Evolutionary conservation across 805 yeast species (phyloP), one percentile per base, ranked within the genome.

Genomic region (Wickerhamomyces ciferrii): DNA sequence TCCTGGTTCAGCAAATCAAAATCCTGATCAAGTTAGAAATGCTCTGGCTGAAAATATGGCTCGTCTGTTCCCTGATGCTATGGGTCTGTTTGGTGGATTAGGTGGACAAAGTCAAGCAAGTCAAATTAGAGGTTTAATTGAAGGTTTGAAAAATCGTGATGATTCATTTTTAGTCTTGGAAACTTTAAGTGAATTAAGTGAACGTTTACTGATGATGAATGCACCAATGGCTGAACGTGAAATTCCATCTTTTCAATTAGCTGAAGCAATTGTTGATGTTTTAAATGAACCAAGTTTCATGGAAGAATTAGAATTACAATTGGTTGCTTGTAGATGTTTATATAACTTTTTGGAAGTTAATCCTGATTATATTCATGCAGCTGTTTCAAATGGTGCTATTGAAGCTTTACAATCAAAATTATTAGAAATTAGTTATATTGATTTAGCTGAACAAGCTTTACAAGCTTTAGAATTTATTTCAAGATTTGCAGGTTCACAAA

Each of bases 391-490:
- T 17, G 84, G 84, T 36, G 84, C 83, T 0, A 75, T 90, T 8
- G 83, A 80, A 39, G 80, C 78, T 0, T 69, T 94, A 23, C 78
- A 84, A 53, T 68, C 72, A 6, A 86, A 85, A 50, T 63, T 94
- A 34, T 58, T 78, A 47, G 95, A 88, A 51, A 83, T 92, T 17
- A 80, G 82, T 45, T 91, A 79, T 59, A 91, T 92, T 45, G 99
- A 92, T 61, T 70, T 92, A 45, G 96, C 96, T 0, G 99, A 92
- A 60, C 97, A 91, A 64, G 89, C 90, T 0, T 66, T 90, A 37
- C 91, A 84, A 57, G 81, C 91, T 0, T 66, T 85, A 41, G 91
- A 84, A 58, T 71, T 78, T 61, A 78, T 85, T 15, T 79, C 90
- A 1, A 67, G 82, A 48, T 39, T 51, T n/a, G 68, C 75, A 20